These are phyloP conservation scores for Cucumis melo DNA, from an alignment of 306 rosid genomes.

Conservation along the genomic window DNA sequence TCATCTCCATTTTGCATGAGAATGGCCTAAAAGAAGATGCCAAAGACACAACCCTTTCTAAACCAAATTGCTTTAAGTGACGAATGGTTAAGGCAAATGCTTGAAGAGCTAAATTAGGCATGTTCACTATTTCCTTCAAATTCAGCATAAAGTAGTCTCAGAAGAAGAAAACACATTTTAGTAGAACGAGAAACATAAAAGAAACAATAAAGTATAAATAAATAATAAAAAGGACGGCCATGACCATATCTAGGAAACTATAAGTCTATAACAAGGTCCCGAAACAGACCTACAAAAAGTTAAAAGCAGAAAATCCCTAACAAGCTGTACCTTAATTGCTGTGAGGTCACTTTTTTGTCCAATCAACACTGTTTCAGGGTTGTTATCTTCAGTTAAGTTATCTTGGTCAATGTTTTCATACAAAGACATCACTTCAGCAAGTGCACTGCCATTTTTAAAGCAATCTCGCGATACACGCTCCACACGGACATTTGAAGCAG, in stretches of 20 bases:
- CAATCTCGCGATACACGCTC: conserved; percentile 61
- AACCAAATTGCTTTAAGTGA: conserved; percentile 78
- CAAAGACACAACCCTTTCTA: conserved; percentile 50
- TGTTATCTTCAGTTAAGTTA: conserved; percentile 20
- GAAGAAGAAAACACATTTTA: conserved; percentile 1
- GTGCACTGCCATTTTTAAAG: conserved; percentile 65
- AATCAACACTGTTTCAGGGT: conserved; percentile 16
- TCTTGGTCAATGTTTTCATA: conserved; percentile 38
- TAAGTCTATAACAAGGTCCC: not conserved
- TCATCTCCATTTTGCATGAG: conserved; percentile 63
- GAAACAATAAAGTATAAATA: not conserved
- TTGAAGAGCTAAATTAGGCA: conserved; percentile 73
- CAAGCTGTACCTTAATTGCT: conserved; percentile 43
- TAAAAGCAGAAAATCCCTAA: conserved; percentile 1
- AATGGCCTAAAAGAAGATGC: conserved; percentile 80
- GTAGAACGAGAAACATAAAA: conserved; percentile 7
- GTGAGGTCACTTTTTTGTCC: conserved; percentile 26
- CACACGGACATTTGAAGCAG: conserved; percentile 71
- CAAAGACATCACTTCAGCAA: conserved; percentile 62
- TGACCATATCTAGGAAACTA: not conserved
- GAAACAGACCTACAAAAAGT: not conserved
- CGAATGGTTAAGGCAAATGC: conserved; percentile 72
- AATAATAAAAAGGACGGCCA: not conserved
- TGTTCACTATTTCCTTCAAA: conserved; percentile 53
- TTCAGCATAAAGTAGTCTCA: conserved; percentile 9